Conservation (phyloP, 495 filamentous ascomycete genomes). For the Podospora australis region DNA sequence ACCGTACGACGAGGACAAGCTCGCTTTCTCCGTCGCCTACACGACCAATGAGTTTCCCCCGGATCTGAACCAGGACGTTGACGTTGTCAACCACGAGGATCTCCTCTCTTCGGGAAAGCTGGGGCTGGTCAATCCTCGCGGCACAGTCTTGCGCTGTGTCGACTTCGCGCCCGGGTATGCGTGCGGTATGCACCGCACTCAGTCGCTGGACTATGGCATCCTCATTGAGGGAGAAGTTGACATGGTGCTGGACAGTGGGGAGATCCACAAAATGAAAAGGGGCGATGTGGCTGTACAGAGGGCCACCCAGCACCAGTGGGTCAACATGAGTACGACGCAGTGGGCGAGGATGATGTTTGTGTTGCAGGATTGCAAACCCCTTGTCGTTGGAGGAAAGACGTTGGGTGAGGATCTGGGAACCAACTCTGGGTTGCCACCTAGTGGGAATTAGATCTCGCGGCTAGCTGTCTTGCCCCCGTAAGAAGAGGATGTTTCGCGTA, state of each 20-base stretch:
- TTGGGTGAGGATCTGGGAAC: slow-evolving; percentile 41
- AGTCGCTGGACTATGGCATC: slow-evolving; percentile 68
- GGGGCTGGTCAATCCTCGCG: slow-evolving; percentile 42
- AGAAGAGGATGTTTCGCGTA: too few species aligned
- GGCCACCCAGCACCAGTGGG: slow-evolving; percentile 63
- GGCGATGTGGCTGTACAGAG: slow-evolving; percentile 63
- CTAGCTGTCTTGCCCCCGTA: too few species aligned
- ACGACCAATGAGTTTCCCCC: slow-evolving; percentile 52
- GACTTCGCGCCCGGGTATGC: slow-evolving; percentile 52
- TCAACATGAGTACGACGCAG: slow-evolving; percentile 47
- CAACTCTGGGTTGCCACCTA: slow-evolving; percentile 29
- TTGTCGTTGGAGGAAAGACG: slow-evolving; percentile 36
- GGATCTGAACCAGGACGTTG: slow-evolving; percentile 44
- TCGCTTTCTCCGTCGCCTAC: slow-evolving; percentile 32
- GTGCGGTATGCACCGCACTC: slow-evolving; percentile 63
- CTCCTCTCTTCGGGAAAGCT: slow-evolving; percentile 29
- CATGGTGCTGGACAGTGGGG: slow-evolving; percentile 56
- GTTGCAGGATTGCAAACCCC: slow-evolving; percentile 41
- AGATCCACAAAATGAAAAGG: slow-evolving; percentile 45
- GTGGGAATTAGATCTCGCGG: slow-evolving; percentile 36
- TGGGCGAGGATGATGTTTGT: slow-evolving; percentile 57
- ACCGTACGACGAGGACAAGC: slow-evolving; percentile 24
- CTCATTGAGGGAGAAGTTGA: slow-evolving; percentile 69
- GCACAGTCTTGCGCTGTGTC: slow-evolving; percentile 53
- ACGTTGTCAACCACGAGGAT: slow-evolving; percentile 38